Evolutionary conservation across 2,329 filamentous ascomycete genomes (phyloP).

Genomic region (Penicillium olsonii): DNA sequence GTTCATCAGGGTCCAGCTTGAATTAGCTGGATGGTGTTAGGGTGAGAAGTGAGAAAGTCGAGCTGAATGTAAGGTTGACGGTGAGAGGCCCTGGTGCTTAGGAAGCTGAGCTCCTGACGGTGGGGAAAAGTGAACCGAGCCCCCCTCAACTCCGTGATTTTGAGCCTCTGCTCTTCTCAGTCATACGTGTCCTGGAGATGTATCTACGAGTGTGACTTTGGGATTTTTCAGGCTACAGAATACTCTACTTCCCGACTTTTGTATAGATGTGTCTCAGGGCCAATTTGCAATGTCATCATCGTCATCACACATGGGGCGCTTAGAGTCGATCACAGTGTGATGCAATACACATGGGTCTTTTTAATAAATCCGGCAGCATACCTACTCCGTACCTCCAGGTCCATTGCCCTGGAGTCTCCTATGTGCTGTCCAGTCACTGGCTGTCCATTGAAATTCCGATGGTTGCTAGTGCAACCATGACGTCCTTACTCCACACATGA

Average conservation of each 20-base stretch:
- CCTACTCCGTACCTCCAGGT: too few relatives aligned
- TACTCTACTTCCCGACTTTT: background rate
- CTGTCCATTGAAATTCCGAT: too few relatives aligned
- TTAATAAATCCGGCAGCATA: too few relatives aligned
- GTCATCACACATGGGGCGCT: conserved; percentile 10
- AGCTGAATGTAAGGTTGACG: conserved; percentile 2
- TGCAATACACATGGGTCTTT: background rate
- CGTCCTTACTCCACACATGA: conserved; percentile 8
- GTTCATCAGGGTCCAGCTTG: conserved; percentile 27
- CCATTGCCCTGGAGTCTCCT: too few relatives aligned
- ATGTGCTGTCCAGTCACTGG: too few relatives aligned
- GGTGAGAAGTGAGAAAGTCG: background rate
- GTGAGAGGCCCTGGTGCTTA: too few relatives aligned
- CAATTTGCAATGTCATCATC: conserved; percentile 9
- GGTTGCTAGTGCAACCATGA: conserved; percentile 14
- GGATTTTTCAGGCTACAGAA: too few relatives aligned
- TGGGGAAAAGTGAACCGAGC: conserved; percentile 7
- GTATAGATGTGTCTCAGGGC: conserved; percentile 1
- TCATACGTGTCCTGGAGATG: background rate
- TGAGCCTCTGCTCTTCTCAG: too few relatives aligned
- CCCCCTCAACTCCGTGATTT: background rate
- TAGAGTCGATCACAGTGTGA: background rate
- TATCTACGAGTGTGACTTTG: background rate
- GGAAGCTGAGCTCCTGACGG: conserved; percentile 11
- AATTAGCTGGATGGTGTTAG: background rate